Conservation (phyloP, 169 alveolate species). For the Plasmodium yoelii region DNA sequence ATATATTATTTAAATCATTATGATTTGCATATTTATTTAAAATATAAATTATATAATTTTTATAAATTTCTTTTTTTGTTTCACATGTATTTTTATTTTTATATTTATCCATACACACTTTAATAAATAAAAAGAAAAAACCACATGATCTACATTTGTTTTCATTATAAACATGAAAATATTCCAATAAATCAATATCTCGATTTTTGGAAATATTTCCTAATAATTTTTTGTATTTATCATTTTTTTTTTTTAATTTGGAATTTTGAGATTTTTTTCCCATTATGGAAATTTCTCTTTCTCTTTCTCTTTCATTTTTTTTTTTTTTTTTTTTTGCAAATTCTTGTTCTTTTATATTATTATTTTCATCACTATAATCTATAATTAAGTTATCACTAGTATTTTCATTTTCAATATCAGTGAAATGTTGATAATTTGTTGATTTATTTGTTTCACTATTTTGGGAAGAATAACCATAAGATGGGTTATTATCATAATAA, state of each 20-base stretch:
- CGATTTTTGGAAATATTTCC: conserved; percentile 14
- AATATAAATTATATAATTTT: conserved; percentile 15
- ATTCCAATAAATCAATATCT: conserved; percentile 21
- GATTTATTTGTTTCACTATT: no score
- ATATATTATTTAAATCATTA: conserved; percentile 32
- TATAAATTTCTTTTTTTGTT: conserved; percentile 16
- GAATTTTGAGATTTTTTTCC: background rate
- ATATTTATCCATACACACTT: conserved; percentile 28
- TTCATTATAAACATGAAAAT: conserved; percentile 31
- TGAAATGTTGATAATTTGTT: background rate
- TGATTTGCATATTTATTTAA: conserved; percentile 53
- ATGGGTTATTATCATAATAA: no score
- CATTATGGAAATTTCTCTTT: background rate
- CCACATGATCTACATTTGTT: conserved; percentile 25
- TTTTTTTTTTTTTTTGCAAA: background rate
- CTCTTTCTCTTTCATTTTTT: background rate
- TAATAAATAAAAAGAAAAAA: conserved; percentile 46
- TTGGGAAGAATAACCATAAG: no score
- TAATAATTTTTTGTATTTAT: background rate
- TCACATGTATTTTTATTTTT: background rate
- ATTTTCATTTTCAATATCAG: background rate
- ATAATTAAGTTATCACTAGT: background rate
- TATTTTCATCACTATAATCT: background rate
- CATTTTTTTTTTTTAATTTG: background rate
- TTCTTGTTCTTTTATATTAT: background rate